Evolutionary conservation across 2,329 filamentous ascomycete genomes (phyloP).

Genomic region (Aspergillus phoenicis): DNA sequence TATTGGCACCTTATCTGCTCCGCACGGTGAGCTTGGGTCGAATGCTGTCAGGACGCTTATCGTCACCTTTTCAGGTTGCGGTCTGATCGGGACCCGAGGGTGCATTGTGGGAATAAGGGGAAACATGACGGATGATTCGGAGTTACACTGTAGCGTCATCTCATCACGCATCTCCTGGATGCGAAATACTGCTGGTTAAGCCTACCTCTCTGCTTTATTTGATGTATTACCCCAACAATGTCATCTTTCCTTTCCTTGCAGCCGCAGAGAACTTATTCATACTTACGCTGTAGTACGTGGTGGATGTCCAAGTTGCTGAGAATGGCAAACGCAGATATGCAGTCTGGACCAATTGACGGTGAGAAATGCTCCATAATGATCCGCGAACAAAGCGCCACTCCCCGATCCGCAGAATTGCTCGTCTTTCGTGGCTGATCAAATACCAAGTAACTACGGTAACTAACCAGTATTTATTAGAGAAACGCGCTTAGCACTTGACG

Average conservation of each 20-base stretch:
- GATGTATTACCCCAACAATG: too few species aligned
- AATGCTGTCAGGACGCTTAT: slow-evolving; percentile 2
- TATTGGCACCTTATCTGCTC: background rate
- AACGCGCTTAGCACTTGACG: too few species aligned
- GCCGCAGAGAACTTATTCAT: background rate
- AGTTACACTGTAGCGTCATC: background rate
- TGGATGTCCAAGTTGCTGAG: background rate
- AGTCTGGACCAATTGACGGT: background rate
- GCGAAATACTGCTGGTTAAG: too few species aligned
- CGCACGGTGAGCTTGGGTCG: background rate
- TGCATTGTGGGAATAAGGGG: background rate
- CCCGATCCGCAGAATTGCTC: background rate
- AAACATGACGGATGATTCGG: background rate
- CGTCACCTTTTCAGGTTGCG: background rate
- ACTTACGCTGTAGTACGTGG: background rate
- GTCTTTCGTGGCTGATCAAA: background rate
- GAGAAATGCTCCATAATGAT: background rate
- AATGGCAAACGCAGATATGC: background rate
- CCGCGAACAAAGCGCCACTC: background rate
- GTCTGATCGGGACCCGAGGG: background rate
- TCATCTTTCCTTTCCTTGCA: background rate
- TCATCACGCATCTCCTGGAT: too few species aligned
- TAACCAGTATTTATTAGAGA: too few species aligned
- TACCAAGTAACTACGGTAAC: too few species aligned
- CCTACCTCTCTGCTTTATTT: too few species aligned